These are phyloP conservation scores for Phytopythium oedochilum DNA, from an alignment of 352 stramenopile species.

Conservation along the genomic window DNA sequence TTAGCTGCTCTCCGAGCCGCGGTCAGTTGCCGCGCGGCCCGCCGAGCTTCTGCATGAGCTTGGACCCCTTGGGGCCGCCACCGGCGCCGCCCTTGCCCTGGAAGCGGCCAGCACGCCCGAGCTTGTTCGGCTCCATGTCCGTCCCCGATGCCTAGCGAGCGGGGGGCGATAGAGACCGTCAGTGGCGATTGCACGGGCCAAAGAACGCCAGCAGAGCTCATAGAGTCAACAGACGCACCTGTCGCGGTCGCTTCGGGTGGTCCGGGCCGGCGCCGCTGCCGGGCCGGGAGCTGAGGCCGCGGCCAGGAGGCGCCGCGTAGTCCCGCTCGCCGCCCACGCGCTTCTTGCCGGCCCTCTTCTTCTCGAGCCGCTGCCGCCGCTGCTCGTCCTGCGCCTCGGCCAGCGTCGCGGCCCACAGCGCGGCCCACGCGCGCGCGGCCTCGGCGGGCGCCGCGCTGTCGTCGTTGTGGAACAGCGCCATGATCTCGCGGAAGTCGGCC, in stretches of 20 bases:
- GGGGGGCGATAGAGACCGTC: no score
- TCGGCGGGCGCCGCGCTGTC: constrained; percentile 11
- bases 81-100: constrained; percentile 25
- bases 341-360: constrained; percentile 27
- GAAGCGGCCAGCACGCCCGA: constrained; percentile 33
- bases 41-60: constrained; percentile 75
- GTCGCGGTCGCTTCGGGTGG: constrained; percentile 46
- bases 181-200: no score
- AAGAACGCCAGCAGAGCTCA: no score
- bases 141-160: constrained; percentile 6
- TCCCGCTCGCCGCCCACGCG: constrained; percentile 8
- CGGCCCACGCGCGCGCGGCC: constrained; percentile 25
- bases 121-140: constrained; percentile 58
- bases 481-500: constrained; percentile 66
- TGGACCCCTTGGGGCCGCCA: constrained; percentile 31
- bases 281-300: constrained; percentile 4
- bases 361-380: constrained; percentile 33
- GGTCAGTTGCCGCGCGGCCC: constrained; percentile 12
- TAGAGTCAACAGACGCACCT: constrained; percentile 29
- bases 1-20: no score
- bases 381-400: constrained; percentile 59
- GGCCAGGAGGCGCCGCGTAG: constrained; percentile 8
- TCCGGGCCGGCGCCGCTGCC: constrained; percentile 22
- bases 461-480: constrained; percentile 60
- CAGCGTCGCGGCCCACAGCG: constrained; percentile 46